Base-by-base conservation (phyloP, 441 rosid species). In the Metrosideros polymorpha region DNA sequence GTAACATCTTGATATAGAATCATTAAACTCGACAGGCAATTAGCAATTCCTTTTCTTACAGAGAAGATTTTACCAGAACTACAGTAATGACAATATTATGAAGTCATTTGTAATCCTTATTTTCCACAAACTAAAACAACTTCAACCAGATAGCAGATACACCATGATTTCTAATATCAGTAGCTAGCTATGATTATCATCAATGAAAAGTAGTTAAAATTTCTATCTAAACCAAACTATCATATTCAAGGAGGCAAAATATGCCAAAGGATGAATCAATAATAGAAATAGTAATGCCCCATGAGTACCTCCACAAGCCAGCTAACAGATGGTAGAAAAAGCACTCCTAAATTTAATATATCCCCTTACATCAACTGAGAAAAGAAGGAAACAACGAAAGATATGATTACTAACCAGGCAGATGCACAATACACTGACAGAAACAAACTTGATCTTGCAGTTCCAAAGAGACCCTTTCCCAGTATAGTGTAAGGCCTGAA, bases 401-500 rank as follows among this genome's bases (percentile, higher is more conserved):
- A 85, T 71, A 56, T 32, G 35, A 87, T 86, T 32, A 85, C 95
- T 90, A 87, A 95, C 99, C 99, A 97, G 84, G 99, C 97, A 85
- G 99, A 97, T 84, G 99, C 84, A 91, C 99, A 96, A 91, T 97
- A 97, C 25, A 89, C 89, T 52, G 99, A 93, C 61, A 97, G 94
- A 92, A 97, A 97, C 90, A 95, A 93, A 93, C 98, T 97, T 89
- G 99, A 97, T 93, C 99, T 94, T 56, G 96, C 94, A 39, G 96
- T 96, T 63, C 99, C 99, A 82, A 94, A 87, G 88, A 97, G 95
- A 88, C 97, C 93, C 90, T 96, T 97, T 56, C 94, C 96, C 83
- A 96, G 87, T 87, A 95, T 93, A 32, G 91, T 89, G 90, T 59
- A 88, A 50, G 97, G 98, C 92, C 99, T 97, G 93, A 86, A 89